Evolutionary conservation across 805 yeast genomes (phyloP), one percentile per base, ranked within the genome.

Genomic region (Hanseniaspora valbyensis): DNA sequence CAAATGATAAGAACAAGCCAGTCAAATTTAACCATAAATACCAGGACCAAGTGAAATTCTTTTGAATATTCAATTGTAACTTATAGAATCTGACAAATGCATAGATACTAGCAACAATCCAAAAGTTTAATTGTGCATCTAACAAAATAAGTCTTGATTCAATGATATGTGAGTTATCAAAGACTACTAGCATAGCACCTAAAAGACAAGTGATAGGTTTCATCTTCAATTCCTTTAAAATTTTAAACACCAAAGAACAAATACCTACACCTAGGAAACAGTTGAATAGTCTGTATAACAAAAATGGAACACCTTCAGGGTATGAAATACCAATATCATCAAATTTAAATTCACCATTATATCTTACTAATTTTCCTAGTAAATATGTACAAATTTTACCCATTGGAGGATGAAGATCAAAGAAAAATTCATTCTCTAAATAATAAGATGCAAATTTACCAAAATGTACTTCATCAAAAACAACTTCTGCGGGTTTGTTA

Each of bases 331-430:
- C 96, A 65, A 89, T 89, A 60, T 75, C 78, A 55, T 88, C 95
- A 60, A 90, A 92, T 66, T 88, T 86, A 73, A 88, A 92, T 12
- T 75, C 65, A n/a, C 99, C 99, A 60, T 83, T 80, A 65, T 86
- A 92, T 2, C 96, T 96, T 46, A 82, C 78, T 22, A 92, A 59
- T 73, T 81, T 87, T 39, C 98, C 99, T 36, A 82, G 86, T 53
- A 80, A 74, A 0, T 97, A 97, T 66, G 90, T 86, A 57, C 89
- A 72, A 64, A 92, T 72, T 65, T 92, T 92, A 50, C 95, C 98
- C 66, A 92, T 86, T 21, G 99, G 99, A 9, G 99, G 99, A 68
- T 92, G 99, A 48, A 92, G 78, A 67, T 92, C 99, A 61, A 92
- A 92, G 66, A 87, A 92, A 66, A 85, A 92, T 0, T 95, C 83